Evolutionary conservation across 352 stramenopile species (phyloP).

Genomic region (Pythium phragmiticola): DNA sequence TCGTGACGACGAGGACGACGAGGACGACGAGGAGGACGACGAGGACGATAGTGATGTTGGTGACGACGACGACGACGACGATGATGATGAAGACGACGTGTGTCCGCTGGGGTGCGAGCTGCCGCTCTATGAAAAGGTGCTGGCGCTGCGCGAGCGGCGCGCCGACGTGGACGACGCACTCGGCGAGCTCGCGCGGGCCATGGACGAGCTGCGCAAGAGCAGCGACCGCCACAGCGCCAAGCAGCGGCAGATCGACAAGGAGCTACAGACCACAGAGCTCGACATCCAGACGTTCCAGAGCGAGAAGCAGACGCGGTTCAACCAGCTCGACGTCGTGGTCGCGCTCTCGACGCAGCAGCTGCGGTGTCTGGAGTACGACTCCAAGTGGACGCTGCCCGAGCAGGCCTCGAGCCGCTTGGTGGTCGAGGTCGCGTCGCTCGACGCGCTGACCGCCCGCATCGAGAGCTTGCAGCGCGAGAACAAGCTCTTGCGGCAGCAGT

Average conservation of each 20-base stretch:
- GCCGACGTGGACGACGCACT: conserved; percentile 90
- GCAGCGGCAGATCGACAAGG: conserved; percentile 91
- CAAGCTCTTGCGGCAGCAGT: conserved; percentile 81
- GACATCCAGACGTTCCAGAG: conserved; percentile 92
- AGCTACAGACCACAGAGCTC: conserved; percentile 80
- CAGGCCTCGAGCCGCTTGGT: conserved; percentile 61
- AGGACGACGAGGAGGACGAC: conserved; percentile 73
- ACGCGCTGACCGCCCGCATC: conserved; percentile 68
- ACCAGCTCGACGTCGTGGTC: conserved; percentile 84
- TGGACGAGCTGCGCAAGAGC: conserved; percentile 88
- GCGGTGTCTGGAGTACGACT: conserved; percentile 39
- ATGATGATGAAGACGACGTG: conserved; percentile 90
- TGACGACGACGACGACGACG: conserved; percentile 89
- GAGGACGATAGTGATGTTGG: conserved; percentile 76
- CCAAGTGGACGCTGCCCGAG: conserved; percentile 50
- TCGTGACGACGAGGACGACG: conserved; percentile 52
- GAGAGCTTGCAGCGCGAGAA: conserved; percentile 83
- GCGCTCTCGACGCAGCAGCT: conserved; percentile 76
- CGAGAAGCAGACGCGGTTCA: conserved; percentile 93
- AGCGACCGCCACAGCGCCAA: conserved; percentile 83
- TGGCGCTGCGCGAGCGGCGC: conserved; percentile 90
- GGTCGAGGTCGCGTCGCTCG: conserved; percentile 64
- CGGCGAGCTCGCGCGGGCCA: conserved; percentile 79
- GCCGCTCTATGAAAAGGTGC: conserved; percentile 90
- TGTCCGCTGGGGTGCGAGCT: conserved; percentile 90